Evolutionary conservation across 2,329 filamentous ascomycete species (phyloP).

Genomic region (Cladosporium oxysporum): DNA sequence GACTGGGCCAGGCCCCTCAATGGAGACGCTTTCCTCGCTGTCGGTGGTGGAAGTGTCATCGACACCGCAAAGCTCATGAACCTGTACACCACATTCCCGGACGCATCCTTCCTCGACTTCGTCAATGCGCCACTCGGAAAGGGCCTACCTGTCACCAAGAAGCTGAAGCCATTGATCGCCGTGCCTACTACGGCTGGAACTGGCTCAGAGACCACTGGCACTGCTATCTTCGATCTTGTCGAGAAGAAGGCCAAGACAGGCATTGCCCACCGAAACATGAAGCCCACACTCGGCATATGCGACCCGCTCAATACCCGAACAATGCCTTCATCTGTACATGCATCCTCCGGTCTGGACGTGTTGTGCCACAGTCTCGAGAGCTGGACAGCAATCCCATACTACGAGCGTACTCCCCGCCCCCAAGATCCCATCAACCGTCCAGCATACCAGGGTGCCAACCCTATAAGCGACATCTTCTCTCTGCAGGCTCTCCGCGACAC

Average conservation of each 20-base stretch:
- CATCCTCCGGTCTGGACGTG: constrained; percentile 88
- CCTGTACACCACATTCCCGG: constrained; percentile 84
- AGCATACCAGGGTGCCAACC: constrained; percentile 95
- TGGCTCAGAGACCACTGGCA: constrained; percentile 92
- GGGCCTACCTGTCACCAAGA: constrained; percentile 71
- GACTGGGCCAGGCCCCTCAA: constrained; percentile 76
- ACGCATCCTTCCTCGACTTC: constrained; percentile 94
- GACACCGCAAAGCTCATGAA: constrained; percentile 99
- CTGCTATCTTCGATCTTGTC: constrained; percentile 95
- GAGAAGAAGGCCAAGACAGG: constrained; percentile 91
- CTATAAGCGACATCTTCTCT: constrained; percentile 96
- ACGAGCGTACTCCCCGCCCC: constrained; percentile 80
- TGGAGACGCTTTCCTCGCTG: constrained; percentile 88
- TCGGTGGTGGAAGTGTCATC: constrained; percentile 90
- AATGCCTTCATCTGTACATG: constrained; percentile 93
- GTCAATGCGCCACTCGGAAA: constrained; percentile 93
- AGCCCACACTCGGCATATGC: constrained; percentile 88
- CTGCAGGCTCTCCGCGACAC: constrained; percentile 80
- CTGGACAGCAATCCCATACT: constrained; percentile 96
- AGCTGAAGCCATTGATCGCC: constrained; percentile 74
- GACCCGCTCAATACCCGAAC: constrained; percentile 88
- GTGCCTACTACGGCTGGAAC: constrained; percentile 85
- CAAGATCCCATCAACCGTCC: constrained; percentile 86
- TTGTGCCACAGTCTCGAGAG: constrained; percentile 94
- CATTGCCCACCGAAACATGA: constrained; percentile 91